phyloP scores from a whole-genome alignment of 352 stramenopile genomes.

The Globisporangium yorkense region DNA sequence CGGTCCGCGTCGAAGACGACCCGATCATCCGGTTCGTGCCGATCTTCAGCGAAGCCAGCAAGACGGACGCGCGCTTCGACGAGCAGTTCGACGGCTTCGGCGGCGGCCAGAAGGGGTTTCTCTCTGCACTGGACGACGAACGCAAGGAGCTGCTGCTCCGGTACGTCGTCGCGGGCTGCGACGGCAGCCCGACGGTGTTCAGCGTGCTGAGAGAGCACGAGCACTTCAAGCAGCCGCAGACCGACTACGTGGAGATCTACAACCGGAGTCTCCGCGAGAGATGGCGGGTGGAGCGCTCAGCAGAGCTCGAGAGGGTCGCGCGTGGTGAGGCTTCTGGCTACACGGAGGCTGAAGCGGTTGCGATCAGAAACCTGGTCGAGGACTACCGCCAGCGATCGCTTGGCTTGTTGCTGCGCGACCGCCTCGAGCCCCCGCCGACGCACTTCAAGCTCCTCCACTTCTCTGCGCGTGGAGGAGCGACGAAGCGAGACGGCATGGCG shows the following conservation, averaged over 20 bases:
- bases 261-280: conserved; percentile 20
- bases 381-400: conserved; percentile 3
- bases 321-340: conserved; percentile 1
- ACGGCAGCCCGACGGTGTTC: conserved; percentile 37
- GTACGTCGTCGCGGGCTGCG: conserved; percentile 35
- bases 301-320: conserved; percentile 9
- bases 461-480: not conserved
- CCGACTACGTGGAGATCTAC: conserved; percentile 51
- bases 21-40: conserved; percentile 79
- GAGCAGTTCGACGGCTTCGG: conserved; percentile 32
- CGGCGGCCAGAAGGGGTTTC: conserved; percentile 22
- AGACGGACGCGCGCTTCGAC: conserved; percentile 15
- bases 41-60: conserved; percentile 33
- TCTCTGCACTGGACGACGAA: conserved; percentile 59
- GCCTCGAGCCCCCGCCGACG: conserved; percentile 23
- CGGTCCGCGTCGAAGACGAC: conserved; percentile 65
- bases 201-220: conserved; percentile 37
- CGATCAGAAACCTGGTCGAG: conserved; percentile 3
- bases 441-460: conserved; percentile 28
- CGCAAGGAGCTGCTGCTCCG: conserved; percentile 57
- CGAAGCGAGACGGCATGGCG: conserved; percentile 4
- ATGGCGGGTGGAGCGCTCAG: conserved; percentile 12
- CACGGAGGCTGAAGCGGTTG: not conserved
- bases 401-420: conserved; percentile 17
- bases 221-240: conserved; percentile 44